phyloP scores from a whole-genome alignment of 2,329 filamentous ascomycete species.

The Scolecobasidium constrictum region DNA sequence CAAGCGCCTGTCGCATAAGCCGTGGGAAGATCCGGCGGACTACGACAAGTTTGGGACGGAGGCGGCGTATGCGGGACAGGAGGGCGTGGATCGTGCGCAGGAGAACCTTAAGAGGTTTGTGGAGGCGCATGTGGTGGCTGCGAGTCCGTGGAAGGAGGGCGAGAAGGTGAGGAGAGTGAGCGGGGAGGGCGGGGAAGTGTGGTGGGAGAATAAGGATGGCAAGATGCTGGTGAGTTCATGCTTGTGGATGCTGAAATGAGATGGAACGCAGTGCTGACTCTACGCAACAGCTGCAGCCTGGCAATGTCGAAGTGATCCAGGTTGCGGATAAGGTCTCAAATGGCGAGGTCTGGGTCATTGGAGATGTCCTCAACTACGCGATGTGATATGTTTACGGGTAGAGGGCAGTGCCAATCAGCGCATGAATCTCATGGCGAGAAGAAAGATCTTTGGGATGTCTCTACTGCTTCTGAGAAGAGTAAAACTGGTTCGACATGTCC shows the following conservation, averaged over 20 bases:
- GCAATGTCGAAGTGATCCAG: conserved; percentile 63
- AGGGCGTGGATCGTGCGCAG: conserved; percentile 65
- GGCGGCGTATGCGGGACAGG: conserved; percentile 63
- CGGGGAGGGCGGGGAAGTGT: conserved; percentile 58
- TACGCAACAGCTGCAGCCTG: conserved; percentile 57
- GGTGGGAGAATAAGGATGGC: conserved; percentile 68
- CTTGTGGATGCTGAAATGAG: conserved; percentile 5
- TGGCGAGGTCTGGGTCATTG: conserved; percentile 76
- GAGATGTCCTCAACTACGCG: conserved; percentile 37
- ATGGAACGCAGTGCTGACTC: background rate
- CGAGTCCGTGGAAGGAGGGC: conserved; percentile 63
- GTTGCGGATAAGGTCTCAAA: conserved; percentile 71
- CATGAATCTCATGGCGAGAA: no score
- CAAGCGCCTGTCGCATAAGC: conserved; percentile 68
- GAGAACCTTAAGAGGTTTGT: conserved; percentile 72
- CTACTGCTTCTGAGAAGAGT: no score
- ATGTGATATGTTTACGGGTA: no score
- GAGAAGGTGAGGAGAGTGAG: conserved; percentile 52
- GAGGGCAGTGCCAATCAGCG: no score
- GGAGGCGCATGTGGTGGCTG: conserved; percentile 69
- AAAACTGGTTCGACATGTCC: no score
- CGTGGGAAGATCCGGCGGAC: conserved; percentile 70
- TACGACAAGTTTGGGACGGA: conserved; percentile 53
- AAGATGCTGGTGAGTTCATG: conserved; percentile 49
- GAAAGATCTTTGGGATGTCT: no score